Percentiles rank a stretch among this genome's conserved stretches.
phyloP scores from a whole-genome alignment of 202 grass and related monocot species.

The Carex arenaria region DNA sequence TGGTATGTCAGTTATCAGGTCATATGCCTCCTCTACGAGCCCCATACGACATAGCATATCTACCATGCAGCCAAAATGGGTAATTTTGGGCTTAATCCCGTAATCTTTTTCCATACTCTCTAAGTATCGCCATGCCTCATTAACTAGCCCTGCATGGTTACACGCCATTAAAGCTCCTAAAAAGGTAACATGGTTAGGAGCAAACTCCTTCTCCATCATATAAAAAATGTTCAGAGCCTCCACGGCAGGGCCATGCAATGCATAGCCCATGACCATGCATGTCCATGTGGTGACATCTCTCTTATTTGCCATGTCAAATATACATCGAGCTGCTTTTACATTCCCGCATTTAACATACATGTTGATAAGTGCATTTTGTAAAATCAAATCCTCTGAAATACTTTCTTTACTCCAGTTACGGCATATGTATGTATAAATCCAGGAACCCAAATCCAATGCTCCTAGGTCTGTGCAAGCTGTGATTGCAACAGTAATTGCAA shows the following conservation, averaged over 20 bases:
- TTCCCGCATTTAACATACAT: conserved; percentile 96
- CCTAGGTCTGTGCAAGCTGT: conserved; percentile 69
- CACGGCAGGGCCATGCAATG: conserved; percentile 68
- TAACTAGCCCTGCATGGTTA: conserved; percentile 85
- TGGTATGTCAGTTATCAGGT: conserved; percentile 69
- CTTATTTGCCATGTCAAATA: conserved; percentile 59
- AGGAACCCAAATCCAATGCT: conserved; percentile 62
- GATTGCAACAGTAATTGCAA: conserved; percentile 59
- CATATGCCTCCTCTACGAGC: conserved; percentile 63
- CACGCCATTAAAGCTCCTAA: conserved; percentile 71
- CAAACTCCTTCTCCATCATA: conserved; percentile 42
- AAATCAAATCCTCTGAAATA: conserved; percentile 22
- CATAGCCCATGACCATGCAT: conserved; percentile 83
- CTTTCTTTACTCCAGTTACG: conserved; percentile 17
- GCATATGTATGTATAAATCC: conserved; percentile 63
- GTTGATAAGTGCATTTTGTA: conserved; percentile 57
- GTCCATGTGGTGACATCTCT: conserved; percentile 77
- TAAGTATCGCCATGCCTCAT: conserved; percentile 68
- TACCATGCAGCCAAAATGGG: conserved; percentile 60
- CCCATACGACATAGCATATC: conserved; percentile 72
- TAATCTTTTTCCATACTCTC: conserved; percentile 62
- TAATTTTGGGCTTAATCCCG: conserved; percentile 57
- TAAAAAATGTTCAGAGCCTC: conserved; percentile 68
- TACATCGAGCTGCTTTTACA: conserved; percentile 37
- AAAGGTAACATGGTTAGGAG: conserved; percentile 76